Evolutionary conservation across 306 rosid species (phyloP).

Genomic region (Chamaecrista fasciculata): DNA sequence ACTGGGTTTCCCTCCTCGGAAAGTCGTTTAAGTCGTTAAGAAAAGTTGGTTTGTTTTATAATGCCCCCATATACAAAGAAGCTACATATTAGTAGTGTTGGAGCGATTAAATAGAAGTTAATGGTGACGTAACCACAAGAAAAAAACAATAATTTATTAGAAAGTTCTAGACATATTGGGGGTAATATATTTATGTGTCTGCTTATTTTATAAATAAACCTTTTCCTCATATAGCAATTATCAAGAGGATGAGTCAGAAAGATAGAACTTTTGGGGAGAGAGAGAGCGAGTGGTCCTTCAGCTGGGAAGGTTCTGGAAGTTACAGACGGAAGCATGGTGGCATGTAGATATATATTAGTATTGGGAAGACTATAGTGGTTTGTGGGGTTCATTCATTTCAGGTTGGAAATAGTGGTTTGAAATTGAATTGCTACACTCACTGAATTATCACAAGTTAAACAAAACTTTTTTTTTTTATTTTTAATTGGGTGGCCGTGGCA

Average conservation of each 20-base stretch:
- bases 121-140: neutral
- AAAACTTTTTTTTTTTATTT: neutral
- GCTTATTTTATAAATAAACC: neutral
- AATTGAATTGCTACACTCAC: conserved; percentile 23
- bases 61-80: neutral
- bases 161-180: conserved; percentile 50
- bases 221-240: conserved; percentile 32
- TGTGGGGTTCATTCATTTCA: conserved; percentile 35
- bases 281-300: conserved; percentile 9
- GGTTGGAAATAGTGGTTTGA: conserved; percentile 4
- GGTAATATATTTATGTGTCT: neutral
- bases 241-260: conserved; percentile 5
- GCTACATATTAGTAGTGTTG: neutral
- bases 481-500: conserved; percentile 19
- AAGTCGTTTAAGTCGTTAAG: conserved; percentile 45
- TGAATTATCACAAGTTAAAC: neutral
- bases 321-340: neutral
- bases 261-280: neutral
- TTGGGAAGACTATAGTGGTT: conserved; percentile 11
- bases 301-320: conserved; percentile 60
- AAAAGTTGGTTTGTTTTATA: conserved; percentile 2
- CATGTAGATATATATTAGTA: neutral
- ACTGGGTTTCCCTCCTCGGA: conserved; percentile 31
- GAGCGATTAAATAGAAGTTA: conserved; percentile 23
- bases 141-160: neutral